A percentile compares a stretch with the other conserved stretches of the same genome.
Conservation (phyloP, 345 rosid species). For the Populus ilicifolia region DNA sequence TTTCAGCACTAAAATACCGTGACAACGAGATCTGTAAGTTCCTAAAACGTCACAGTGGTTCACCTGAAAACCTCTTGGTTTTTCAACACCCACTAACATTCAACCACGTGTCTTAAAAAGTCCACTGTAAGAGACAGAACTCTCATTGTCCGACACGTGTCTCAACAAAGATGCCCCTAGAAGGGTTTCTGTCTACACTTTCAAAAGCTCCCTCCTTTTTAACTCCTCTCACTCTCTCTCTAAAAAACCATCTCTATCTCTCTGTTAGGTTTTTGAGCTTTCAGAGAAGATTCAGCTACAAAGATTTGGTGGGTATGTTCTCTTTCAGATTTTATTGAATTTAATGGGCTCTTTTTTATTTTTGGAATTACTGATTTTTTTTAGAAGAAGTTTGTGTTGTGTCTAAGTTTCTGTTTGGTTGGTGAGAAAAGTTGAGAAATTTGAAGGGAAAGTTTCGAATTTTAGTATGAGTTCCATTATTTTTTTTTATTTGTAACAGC, state of each 20-base stretch:
- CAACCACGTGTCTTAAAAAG: constrained; percentile 13
- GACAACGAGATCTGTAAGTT: background rate
- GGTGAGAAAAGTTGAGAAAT: background rate
- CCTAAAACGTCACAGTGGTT: constrained; percentile 12
- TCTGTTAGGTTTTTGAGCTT: constrained; percentile 17
- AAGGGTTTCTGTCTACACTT: constrained; percentile 7
- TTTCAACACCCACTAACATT: constrained; percentile 7
- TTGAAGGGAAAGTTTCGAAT: background rate
- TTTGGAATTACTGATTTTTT: background rate
- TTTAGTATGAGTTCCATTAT: no score
- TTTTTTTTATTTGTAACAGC: background rate
- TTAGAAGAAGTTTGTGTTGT: background rate
- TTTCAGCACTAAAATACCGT: background rate
- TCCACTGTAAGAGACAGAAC: constrained; percentile 13
- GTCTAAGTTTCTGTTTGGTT: constrained; percentile 3
- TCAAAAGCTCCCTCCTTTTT: constrained; percentile 26
- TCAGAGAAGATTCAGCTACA: constrained; percentile 2
- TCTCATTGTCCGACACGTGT: constrained; percentile 17
- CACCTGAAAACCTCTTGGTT: constrained; percentile 9
- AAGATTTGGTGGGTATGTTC: background rate
- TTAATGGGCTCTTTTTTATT: background rate
- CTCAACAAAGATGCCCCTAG: constrained; percentile 5
- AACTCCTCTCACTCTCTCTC: constrained; percentile 1
- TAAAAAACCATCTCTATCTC: background rate
- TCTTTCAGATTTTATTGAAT: background rate